phyloP scores from a whole-genome alignment of 2,329 filamentous ascomycete genomes.

The Cryphonectria japonica region DNA sequence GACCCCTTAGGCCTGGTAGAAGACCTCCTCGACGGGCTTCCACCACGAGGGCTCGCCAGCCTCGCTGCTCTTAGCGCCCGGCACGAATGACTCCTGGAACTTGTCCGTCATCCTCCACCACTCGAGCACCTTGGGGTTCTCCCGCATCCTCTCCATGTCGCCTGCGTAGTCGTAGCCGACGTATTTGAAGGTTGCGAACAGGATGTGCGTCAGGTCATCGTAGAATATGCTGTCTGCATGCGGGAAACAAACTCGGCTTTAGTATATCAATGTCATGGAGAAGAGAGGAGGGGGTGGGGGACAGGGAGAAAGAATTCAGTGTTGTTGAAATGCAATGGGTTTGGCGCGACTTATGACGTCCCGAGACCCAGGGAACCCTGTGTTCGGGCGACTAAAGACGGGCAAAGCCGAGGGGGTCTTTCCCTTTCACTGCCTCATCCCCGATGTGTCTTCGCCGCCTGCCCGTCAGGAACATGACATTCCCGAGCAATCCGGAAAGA shows the following conservation, averaged over 20 bases:
- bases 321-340: not conserved
- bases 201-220: conserved; percentile 62
- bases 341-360: not conserved
- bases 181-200: conserved; percentile 81
- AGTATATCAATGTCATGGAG: too few species aligned
- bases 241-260: too few species aligned
- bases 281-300: too few species aligned
- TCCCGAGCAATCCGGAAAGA: not conserved
- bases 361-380: not conserved
- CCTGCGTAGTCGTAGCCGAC: conserved; percentile 71
- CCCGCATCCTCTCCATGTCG: conserved; percentile 77
- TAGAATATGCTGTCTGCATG: conserved; percentile 72
- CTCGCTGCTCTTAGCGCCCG: conserved; percentile 61
- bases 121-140: conserved; percentile 72
- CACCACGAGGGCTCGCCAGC: conserved; percentile 68
- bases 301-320: not conserved
- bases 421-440: too few species aligned
- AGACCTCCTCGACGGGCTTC: conserved; percentile 71
- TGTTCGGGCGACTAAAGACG: not conserved
- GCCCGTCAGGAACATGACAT: not conserved
- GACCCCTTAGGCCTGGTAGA: conserved; percentile 55
- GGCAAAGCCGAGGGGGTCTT: not conserved
- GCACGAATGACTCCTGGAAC: conserved; percentile 69
- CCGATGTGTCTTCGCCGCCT: not conserved
- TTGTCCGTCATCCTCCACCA: conserved; percentile 84